Evolutionary conservation across 257 asterid species (phyloP).

Genomic region (Fraxinus anomala): DNA sequence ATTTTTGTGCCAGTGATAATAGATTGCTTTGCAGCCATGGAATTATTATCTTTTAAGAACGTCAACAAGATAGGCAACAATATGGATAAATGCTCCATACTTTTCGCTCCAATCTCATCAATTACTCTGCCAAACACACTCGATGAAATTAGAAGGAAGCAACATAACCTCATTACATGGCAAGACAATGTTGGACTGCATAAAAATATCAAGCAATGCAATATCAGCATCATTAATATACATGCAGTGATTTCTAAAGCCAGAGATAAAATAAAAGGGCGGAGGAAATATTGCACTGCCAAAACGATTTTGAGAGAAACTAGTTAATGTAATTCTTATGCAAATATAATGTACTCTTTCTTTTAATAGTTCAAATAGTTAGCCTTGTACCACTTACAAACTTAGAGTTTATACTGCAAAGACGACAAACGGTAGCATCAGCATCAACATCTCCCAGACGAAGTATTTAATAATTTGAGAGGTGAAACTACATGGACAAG

Average conservation of each 20-base stretch:
- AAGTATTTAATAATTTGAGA: neutral
- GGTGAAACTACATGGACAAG: neutral
- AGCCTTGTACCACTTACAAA: neutral
- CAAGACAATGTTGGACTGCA: neutral
- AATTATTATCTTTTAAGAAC: slow-evolving; percentile 60
- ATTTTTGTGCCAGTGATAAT: slow-evolving; percentile 65
- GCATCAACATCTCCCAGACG: neutral
- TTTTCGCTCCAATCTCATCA: slow-evolving; percentile 70
- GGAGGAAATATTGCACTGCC: slow-evolving; percentile 11
- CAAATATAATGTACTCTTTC: neutral
- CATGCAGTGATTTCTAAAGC: neutral
- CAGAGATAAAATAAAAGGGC: slow-evolving; percentile 13
- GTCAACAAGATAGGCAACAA: slow-evolving; percentile 67
- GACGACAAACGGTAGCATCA: neutral
- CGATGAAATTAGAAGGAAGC: slow-evolving; percentile 19
- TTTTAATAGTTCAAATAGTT: neutral
- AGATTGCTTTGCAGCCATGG: slow-evolving; percentile 73
- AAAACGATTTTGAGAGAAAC: neutral
- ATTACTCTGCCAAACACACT: slow-evolving; percentile 65
- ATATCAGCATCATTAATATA: slow-evolving; percentile 4
- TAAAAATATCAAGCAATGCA: neutral
- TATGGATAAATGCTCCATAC: slow-evolving; percentile 58
- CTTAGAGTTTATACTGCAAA: neutral
- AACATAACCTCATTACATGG: neutral
- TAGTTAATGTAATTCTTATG: neutral